Conservation (phyloP, 208 protist species). For the Vickermania ingenoplastis region DNA sequence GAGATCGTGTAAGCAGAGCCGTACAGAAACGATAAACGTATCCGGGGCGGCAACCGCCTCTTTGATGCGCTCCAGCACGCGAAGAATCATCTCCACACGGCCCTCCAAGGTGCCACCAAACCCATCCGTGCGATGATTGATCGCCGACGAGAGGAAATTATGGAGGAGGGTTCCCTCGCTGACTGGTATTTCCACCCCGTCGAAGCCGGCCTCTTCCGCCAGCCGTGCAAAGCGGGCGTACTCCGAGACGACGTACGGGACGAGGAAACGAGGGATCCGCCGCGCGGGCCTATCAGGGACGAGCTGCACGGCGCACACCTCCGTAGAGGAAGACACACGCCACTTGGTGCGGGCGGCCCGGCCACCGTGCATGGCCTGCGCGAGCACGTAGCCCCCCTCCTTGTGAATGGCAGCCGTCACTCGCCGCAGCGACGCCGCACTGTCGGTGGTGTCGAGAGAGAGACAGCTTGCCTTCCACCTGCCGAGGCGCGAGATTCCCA, state of each 20-base stretch:
- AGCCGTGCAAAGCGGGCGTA: constrained; percentile 79
- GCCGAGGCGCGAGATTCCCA: constrained; percentile 73
- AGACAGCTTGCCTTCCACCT: constrained; percentile 71
- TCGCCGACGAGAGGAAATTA: constrained; percentile 84
- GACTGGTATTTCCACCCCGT: constrained; percentile 92
- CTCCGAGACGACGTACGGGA: constrained; percentile 81
- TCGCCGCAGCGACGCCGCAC: constrained; percentile 47
- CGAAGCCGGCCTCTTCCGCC: constrained; percentile 90
- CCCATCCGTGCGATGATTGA: constrained; percentile 83
- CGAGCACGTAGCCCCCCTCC: constrained; percentile 81
- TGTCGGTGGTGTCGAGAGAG: constrained; percentile 61
- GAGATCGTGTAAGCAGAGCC: constrained; percentile 90
- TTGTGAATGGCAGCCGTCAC: constrained; percentile 85
- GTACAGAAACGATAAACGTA: constrained; percentile 86
- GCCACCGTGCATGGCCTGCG: constrained; percentile 90
- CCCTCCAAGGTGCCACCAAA: constrained; percentile 82
- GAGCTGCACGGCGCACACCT: constrained; percentile 55
- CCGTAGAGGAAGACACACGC: constrained; percentile 45
- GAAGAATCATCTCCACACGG: constrained; percentile 73
- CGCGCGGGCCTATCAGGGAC: constrained; percentile 36
- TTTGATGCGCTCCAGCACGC: constrained; percentile 71
- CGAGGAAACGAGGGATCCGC: constrained; percentile 33
- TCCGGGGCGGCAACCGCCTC: constrained; percentile 26
- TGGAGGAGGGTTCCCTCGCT: constrained; percentile 92
- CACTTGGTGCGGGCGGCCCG: constrained; percentile 52